Base-by-base conservation (phyloP, 1,139 yeast species). In the Groenewaldozyma auringiensis region DNA sequence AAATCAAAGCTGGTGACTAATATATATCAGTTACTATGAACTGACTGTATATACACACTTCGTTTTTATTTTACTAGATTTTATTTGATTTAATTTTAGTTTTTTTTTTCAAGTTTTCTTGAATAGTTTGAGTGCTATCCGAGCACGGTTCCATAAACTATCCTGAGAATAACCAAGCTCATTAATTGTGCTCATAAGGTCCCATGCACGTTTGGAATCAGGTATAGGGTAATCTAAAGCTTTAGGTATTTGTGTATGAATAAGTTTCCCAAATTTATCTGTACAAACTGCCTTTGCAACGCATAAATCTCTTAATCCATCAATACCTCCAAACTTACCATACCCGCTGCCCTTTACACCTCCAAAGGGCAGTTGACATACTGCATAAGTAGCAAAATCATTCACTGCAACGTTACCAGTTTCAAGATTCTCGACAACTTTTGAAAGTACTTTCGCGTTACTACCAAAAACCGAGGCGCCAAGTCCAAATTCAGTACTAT, bases 281-380 rank as follows among this genome's bases (percentile, higher is more conserved):
- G 78, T 83, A 48, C 95, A 88, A 3, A 92, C 76, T 39, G 94
- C 80, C 62, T 92, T 92, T 46, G 87, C 84, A 48, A 79, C 73
- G 62, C 97, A 89, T 40, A 92, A 70, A 0, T 96, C 97, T 38
- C 87, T 76, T 34, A 92, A 70, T 1, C 97, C 98, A 70, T 92
- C 98, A 61, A 83, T 94, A 35, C 98, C 97, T 25, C 96, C 96
- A 68, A 92, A 92, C 62, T 88, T 89, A 46, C 97, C 97, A 60
- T 87, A 92, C 0, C 98, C 98, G 6, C 95, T 84, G 43, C 89
- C 92, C 56, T 83, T 83, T 29, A 78, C 77, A 25, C 98, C 98
- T 46, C 98, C 98, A 68, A 92, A 92, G 35, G 98, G 98, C 55
- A 89, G 72, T 66, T 92, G 97, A 53, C 96, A 92, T 29, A 92